Conservation (phyloP, 2,329 filamentous ascomycete genomes). For the Aspergillus glaucus region DNA sequence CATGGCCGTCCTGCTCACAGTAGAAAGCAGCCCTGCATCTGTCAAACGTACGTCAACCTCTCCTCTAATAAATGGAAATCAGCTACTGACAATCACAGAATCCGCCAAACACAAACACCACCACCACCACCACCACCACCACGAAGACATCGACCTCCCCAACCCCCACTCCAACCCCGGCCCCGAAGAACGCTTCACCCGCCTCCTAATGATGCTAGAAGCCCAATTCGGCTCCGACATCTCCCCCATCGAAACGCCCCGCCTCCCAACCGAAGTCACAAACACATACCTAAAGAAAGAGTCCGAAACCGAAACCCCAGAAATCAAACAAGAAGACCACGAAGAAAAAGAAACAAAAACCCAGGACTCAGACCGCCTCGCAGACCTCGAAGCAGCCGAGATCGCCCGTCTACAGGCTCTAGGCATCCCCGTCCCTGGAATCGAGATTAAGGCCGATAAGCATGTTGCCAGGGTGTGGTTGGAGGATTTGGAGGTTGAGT, state of each 20-base stretch:
- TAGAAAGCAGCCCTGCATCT: slow-evolving; percentile 89
- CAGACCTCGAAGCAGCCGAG: slow-evolving; percentile 58
- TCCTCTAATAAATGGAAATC: slow-evolving; percentile 7
- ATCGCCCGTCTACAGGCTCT: slow-evolving; percentile 71
- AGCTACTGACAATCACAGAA: slow-evolving; percentile 36
- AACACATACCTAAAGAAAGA: slow-evolving; percentile 12
- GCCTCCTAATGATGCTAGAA: slow-evolving; percentile 93
- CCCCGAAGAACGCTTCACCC: slow-evolving; percentile 69
- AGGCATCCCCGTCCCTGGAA: slow-evolving; percentile 83
- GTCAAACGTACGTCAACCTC: slow-evolving; percentile 65
- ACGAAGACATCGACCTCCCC: slow-evolving; percentile 40
- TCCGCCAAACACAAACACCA: slow-evolving; percentile 56
- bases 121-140: slow-evolving; percentile 49
- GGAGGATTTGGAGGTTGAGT: slow-evolving; percentile 86
- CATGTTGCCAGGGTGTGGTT: slow-evolving; percentile 85
- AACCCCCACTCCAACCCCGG: slow-evolving; percentile 71
- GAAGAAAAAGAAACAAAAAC: slow-evolving; percentile 28
- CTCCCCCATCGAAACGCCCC: slow-evolving; percentile 64
- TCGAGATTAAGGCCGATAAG: slow-evolving; percentile 82
- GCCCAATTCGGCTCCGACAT: slow-evolving; percentile 91
- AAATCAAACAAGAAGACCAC: slow-evolving; percentile 16
- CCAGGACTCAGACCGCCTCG: slow-evolving; percentile 41
- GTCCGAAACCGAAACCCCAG: slow-evolving; percentile 2
- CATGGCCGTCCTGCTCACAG: slow-evolving; percentile 83
- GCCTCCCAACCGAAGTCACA: slow-evolving; percentile 23